Base-by-base conservation (phyloP, 805 yeast species). In the Metschnikowia koreensis region DNA sequence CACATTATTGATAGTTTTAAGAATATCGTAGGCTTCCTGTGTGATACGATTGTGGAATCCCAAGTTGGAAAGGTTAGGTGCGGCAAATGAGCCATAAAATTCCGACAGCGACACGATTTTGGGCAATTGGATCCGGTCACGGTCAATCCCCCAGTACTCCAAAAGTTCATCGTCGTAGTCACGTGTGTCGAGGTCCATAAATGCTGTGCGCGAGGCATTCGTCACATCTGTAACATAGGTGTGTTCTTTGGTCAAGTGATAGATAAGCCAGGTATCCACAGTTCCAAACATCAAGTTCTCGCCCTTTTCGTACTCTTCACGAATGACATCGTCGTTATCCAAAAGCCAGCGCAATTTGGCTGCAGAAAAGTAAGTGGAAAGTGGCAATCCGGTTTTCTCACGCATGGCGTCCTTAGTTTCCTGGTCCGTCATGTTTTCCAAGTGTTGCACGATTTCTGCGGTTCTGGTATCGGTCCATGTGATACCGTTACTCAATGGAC, bases 381-480 rank as follows among this genome's bases (percentile, higher is more conserved):
- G 74, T 33, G 97, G 97, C 60, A 92, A 80, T 9, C 98, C 98
- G 41, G 89, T 86, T 59, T 80, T 81, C 58, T 79, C 74, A 61
- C 81, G 77, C 60, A 90, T 75, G 49, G 75, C 76, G 41, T 79
- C 81, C 56, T 87, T 79, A 46, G 76, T 76, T 33, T 80, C 84
- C 41, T 75, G 77, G 27, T 84, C 75, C 27, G 80, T 76, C 59
- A 75, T 75, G 52, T 76, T 72, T 60, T 79, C 80, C 65, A 86
- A 76, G 57, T 83, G 80, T 55, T 81, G 80, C 48, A 90, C 91
- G 45, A 88, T 79, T 16, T 77, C 82, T 9, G 87, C 72, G 39
- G 96, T 93, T 65, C 98, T 81, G 39, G 96, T 88, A 71, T 92
- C 98, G 56, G 93, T 89, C 98, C 98, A 92, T 37, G 92, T 96